Evolutionary conservation across 2,329 filamentous ascomycete genomes (phyloP), one percentile per base, ranked within the genome.

Genomic region (Harringtonia lauricola): DNA sequence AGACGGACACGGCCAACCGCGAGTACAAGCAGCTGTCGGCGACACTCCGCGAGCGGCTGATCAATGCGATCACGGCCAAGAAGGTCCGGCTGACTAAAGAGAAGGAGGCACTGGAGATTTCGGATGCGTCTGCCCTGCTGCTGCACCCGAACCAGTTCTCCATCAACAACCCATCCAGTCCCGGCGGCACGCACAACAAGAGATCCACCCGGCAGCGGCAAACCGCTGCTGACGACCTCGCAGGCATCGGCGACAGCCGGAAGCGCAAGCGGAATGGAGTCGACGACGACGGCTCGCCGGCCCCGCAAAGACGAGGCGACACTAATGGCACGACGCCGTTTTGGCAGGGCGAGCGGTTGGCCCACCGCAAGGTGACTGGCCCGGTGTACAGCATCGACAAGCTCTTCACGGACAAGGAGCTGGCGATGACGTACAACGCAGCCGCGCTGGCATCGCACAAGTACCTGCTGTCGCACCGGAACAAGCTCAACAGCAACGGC

Each of bases 91-190:
- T 83, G 26, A 72, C 72, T 41, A 73, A 76, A 53, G 79, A 83
- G 53, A 83, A 82, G 56, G 79, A 83, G 54, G 76, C 77, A 3
- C 65, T 82, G 36, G 79, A 83, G 54, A 81, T 83, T 43, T 73
- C 74, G 47, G 79, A 83, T 56, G 74, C 74, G 24, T 81, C 74
- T 37, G 78, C 79, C 17, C 64, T 82, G 22, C 69, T 82, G 29
- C 65, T 83, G 42, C 79, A 83, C 54, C 79, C 79, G 15, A 81
- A 78, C 49, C 79, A 83, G 56, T 83, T 79, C 59, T 79, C 75
- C 55, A 67, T 82, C 42, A 72, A 72, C 42, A 80, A 81, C 58
- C 79, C 76, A 18, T 65, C 73, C 26, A 82, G 76, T 56, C 79
- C 77, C 15, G 75, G 76, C 35, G 79, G 77, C 34, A 67, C 74